Base-by-base conservation (phyloP, 2,329 filamentous ascomycete genomes). In the Pseudogymnoascus sp. region DNA sequence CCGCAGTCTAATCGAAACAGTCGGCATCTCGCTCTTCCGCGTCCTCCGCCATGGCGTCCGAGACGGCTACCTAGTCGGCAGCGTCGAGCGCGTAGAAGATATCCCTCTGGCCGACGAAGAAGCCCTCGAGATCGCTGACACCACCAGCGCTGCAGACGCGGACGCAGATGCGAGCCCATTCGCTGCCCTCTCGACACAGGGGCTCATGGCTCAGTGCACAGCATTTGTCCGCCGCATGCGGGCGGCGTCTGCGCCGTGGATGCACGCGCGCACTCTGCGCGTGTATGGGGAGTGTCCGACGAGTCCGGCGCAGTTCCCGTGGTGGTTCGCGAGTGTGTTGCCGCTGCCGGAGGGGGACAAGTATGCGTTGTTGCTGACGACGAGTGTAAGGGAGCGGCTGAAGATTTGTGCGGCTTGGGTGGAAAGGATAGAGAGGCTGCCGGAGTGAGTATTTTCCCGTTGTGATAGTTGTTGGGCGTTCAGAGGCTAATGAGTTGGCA, bases 381-480 rank as follows among this genome's bases (percentile, higher is more conserved):
- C 81, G 2, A 93, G 89, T 68, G 91, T 96, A 4, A 81, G 93
- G 65, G 86, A 92, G 70, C 81, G 93, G 63, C 75, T 96, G 62
- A 96, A 96, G 78, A 88, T 96, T 60, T 91, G 90, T 65, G 90
- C 88, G 60, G 78, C 78, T 41, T 96, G 92, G 92, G 88, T 93
- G 65, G 77, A 84, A 63, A 83, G 88, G 71, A 67, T 70, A 8
- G 70, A 72, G 60, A 38, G 38, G 33, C 11, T 40, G 28, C 50
- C 50, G 14, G 50, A 56, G 50, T 56, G 50, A 33, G 50, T 56
- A 33, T 22, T 56, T 22, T 33, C 28, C 24, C 14, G 3, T 31
- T 19, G 2, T 56, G 28, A 14, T 33, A 11, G 14, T 6, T 22
- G 12, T 4, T 53, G 5, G n/a, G 7, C 4, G 28, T 33, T 2